Base-by-base conservation (phyloP, 75 land plant species). In the Pinus taeda region DNA sequence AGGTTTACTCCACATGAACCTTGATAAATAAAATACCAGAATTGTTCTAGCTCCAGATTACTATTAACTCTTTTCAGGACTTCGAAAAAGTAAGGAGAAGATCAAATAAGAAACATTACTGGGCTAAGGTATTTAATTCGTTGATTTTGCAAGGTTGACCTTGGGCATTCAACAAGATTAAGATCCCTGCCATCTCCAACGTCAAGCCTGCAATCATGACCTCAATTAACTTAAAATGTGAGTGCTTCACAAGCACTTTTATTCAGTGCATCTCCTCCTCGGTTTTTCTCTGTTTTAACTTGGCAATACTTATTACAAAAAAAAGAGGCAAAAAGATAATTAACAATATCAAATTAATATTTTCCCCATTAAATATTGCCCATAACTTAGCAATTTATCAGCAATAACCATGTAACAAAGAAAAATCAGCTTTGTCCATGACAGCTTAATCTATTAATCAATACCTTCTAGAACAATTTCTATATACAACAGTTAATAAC, bases 41-140 rank as follows among this genome's bases (percentile, higher is more conserved):
- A 21, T 22, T n/a, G 37, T 53, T 45, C 22, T 37, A 71, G 21
- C 29, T 42, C 15, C 29, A 71, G 57, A 21, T 37, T n/a, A n/a
- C 57, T 9, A 42, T 53, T 45, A 20, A 11, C 4, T 49, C 49
- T 3, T 22, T 4, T 45, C 20, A 11, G 57, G 57, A 45, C 17
- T 37, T 12, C 13, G 39, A n/a, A 9, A 71, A 71, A 71, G 73
- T 22, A 42, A 49, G 55, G 29, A 71, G 45, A 49, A 37, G 57
- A 15, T n/a, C 15, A 49, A 21, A 15, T n/a, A 55, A 60, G 45
- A 14, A 66, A n/a, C 76, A 92, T 85, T 78, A 96, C 99, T 6
- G 93, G 99, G 71, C 92, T 90, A 39, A 97, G 93, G 78, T 97
- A 97, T 67, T 80, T 85, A 76, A 97, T 95, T 81, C 89, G 88